Base-by-base conservation (phyloP, 345 rosid species). In the Bretschneidera sinensis region DNA sequence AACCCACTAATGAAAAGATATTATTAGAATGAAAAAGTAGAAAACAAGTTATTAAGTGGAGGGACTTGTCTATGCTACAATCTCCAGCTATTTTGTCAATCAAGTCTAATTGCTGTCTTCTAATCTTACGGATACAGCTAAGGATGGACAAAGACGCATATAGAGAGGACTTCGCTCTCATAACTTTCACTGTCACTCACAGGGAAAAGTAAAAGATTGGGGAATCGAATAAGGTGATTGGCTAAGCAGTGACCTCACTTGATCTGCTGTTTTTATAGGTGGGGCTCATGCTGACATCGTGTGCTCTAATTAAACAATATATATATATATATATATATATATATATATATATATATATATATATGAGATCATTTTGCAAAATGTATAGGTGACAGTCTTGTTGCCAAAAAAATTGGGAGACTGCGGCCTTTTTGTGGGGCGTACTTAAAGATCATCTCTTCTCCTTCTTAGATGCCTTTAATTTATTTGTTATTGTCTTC, bases 221-320 rank as follows among this genome's bases (percentile, higher is more conserved):
- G 25, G 21, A 34, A 45, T 43, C 39, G 35, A 18, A 1, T 22
- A 19, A 61, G 19, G 57, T 20, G 31, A 56, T 39, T 23, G 69
- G 62, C 53, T 59, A 64, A 70, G 65, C 69, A 54, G 51, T 59
- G 69, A 70, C 51, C 74, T 59, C 68, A 63, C 24, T 57, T 8
- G 22, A n/a, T 54, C 33, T 0, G 17, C 21, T 18, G 21, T 2
- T 54, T 28, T 28, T 20, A 6, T 21, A n/a, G 5, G 22, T 54
- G 43, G 43, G 1, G 15, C 43, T 17, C 43, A 28, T 22, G 61
- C 51, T n/a, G 51, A 43, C 50, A 57, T 17, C 25, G 17, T 43
- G 33, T 57, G 50, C 17, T n/a, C n/a, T n/a, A n/a, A n/a, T n/a
- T n/a, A n/a, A n/a, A n/a, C n/a, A n/a, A n/a, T n/a, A n/a, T n/a